Conservation (phyloP, 78 protist species). For the Cavenderia fasciculata region DNA sequence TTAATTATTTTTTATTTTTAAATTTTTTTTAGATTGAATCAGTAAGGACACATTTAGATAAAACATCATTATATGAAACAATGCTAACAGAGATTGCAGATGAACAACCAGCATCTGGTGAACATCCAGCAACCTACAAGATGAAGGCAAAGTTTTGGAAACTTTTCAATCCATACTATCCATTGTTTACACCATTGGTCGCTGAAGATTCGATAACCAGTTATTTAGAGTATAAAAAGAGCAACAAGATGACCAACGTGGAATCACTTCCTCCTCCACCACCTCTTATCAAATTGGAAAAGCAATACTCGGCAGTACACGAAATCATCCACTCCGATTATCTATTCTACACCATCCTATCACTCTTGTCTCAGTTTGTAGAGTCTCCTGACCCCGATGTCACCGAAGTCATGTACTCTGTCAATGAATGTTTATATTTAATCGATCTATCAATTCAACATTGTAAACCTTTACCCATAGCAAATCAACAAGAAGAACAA, state of each 20-base stretch:
- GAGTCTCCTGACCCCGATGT: neutral
- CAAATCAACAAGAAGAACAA: neutral
- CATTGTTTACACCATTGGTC: slow-evolving; percentile 4
- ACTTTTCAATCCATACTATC: slow-evolving; percentile 38
- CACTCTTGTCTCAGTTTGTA: neutral
- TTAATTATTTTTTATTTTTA: neutral
- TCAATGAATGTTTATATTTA: slow-evolving; percentile 41
- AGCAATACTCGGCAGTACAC: neutral
- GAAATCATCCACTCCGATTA: slow-evolving; percentile 35
- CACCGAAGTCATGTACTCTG: slow-evolving; percentile 28
- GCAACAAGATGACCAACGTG: slow-evolving; percentile 1
- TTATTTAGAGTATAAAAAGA: slow-evolving; percentile 31
- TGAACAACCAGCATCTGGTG: slow-evolving; percentile 10
- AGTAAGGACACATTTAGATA: slow-evolving; percentile 13
- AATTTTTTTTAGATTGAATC: slow-evolving; percentile 34
- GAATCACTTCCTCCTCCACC: slow-evolving; percentile 63
- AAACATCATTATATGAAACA: slow-evolving; percentile 8
- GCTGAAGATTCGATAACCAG: slow-evolving; percentile 32
- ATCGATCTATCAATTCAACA: neutral
- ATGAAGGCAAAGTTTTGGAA: slow-evolving; percentile 59
- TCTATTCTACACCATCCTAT: neutral
- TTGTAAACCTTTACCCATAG: neutral
- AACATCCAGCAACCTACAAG: slow-evolving; percentile 42
- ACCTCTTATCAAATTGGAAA: neutral
- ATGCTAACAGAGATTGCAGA: slow-evolving; percentile 5